A percentile compares a stretch with the other conserved stretches of the same genome.
Conservation (phyloP, 2,329 filamentous ascomycete genomes). For the Macrophomina phaseolina region DNA sequence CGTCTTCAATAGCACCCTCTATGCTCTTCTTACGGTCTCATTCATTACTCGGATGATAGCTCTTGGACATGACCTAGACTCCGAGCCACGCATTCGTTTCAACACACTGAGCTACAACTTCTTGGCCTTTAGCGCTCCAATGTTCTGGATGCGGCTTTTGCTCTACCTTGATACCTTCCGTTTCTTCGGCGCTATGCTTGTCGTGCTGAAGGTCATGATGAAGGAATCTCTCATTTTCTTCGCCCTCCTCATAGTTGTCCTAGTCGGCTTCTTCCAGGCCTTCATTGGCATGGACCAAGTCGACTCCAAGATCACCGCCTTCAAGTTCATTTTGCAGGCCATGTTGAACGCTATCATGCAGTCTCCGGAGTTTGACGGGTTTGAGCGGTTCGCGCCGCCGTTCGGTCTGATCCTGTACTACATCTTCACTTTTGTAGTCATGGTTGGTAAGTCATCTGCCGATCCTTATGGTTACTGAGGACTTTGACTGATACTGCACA, state of each 20-base stretch:
- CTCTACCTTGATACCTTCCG: slow-evolving; percentile 91
- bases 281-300: slow-evolving; percentile 90
- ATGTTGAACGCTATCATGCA: slow-evolving; percentile 94
- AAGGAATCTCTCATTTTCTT: slow-evolving; percentile 89
- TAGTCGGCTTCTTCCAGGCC: slow-evolving; percentile 87
- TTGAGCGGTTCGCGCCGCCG: slow-evolving; percentile 88
- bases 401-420: slow-evolving; percentile 97
- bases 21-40: slow-evolving; percentile 77
- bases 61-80: slow-evolving; percentile 63
- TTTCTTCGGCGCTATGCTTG: slow-evolving; percentile 98
- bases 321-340: slow-evolving; percentile 74
- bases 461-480: too few species aligned
- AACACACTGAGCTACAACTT: slow-evolving; percentile 93
- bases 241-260: slow-evolving; percentile 81
- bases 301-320: slow-evolving; percentile 68
- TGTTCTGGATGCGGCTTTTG: slow-evolving; percentile 95
- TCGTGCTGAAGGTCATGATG: slow-evolving; percentile 80
- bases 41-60: slow-evolving; percentile 81
- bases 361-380: slow-evolving; percentile 85
- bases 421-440: slow-evolving; percentile 95
- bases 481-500: background rate
- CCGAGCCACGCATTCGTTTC: slow-evolving; percentile 63
- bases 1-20: slow-evolving; percentile 86
- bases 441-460: slow-evolving; percentile 60
- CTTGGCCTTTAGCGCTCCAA: slow-evolving; percentile 86